A percentile compares a stretch with the other conserved stretches of the same genome.
Evolutionary conservation across 1,284 basidiomycete genomes (phyloP).

Genomic region (Sanghuangporus sanghuang): DNA sequence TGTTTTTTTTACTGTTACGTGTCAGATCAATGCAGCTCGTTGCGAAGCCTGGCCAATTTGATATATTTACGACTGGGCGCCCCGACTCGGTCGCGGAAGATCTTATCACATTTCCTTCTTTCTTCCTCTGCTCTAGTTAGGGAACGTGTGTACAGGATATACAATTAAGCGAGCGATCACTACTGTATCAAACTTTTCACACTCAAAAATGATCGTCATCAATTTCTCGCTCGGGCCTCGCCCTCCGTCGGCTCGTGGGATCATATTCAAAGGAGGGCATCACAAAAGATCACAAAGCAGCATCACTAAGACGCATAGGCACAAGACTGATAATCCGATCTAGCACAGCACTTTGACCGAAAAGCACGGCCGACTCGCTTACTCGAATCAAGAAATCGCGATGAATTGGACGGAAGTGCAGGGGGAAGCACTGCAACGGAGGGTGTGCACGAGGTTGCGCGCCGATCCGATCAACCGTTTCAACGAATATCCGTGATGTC

Average conservation of each 20-base stretch:
- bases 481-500: neutral
- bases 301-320: neutral
- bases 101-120: too few species aligned
- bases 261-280: neutral
- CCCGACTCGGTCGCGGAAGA: too few species aligned
- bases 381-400: neutral
- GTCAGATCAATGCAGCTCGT: slow-evolving; percentile 96
- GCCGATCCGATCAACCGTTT: neutral
- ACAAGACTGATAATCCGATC: neutral
- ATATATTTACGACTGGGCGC: slow-evolving; percentile 34
- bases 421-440: neutral
- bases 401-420: neutral
- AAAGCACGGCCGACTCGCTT: neutral
- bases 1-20: slow-evolving; percentile 8
- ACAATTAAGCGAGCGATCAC: too few species aligned
- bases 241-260: neutral
- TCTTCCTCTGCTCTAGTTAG: too few species aligned
- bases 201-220: neutral
- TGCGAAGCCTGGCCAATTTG: slow-evolving; percentile 91
- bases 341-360: neutral
- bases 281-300: neutral
- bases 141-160: too few species aligned
- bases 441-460: neutral
- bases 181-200: too few species aligned
- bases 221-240: neutral